A percentile compares a stretch with the other conserved stretches of the same genome.
Evolutionary conservation across 441 rosid species (phyloP).

Genomic region (Populus hybrid): DNA sequence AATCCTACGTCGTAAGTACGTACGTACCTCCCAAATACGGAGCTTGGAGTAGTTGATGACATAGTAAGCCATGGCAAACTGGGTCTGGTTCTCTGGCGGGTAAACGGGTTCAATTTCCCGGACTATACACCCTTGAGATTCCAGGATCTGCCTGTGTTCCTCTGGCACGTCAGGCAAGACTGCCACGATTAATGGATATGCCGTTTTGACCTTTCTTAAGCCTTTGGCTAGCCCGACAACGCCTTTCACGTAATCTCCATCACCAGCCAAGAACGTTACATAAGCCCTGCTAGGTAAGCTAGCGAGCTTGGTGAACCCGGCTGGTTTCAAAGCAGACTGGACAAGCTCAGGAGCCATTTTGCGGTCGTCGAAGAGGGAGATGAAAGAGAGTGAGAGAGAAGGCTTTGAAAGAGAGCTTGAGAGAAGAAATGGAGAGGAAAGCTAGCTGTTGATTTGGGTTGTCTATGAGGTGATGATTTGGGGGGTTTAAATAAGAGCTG

Average conservation of each 20-base stretch:
- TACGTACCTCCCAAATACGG: conserved; percentile 81
- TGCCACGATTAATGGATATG: conserved; percentile 75
- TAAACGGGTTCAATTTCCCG: conserved; percentile 71
- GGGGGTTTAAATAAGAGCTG: conserved; percentile 17
- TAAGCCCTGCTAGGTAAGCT: conserved; percentile 39
- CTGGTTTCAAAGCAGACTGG: conserved; percentile 25
- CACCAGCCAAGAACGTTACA: conserved; percentile 77
- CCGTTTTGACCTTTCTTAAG: conserved; percentile 53
- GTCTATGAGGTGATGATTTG: accelerated
- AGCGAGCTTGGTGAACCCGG: conserved; percentile 22
- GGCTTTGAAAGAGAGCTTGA: neutral
- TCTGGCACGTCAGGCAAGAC: conserved; percentile 70
- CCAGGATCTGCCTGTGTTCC: conserved; percentile 55
- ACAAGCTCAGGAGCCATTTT: conserved; percentile 67
- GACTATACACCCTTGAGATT: conserved; percentile 71
- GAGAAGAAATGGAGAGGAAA: neutral
- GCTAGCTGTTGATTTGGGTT: neutral
- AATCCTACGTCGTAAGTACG: neutral
- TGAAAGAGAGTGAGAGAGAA: neutral
- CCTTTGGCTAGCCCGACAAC: conserved; percentile 91
- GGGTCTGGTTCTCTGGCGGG: conserved; percentile 77
- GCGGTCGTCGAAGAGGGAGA: too few species aligned
- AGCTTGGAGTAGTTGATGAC: conserved; percentile 90
- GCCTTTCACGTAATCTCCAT: conserved; percentile 78
- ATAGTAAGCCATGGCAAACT: conserved; percentile 85